Base-by-base conservation (phyloP, 192 early-diverging fungal species). In the Coemansia asiatica region DNA sequence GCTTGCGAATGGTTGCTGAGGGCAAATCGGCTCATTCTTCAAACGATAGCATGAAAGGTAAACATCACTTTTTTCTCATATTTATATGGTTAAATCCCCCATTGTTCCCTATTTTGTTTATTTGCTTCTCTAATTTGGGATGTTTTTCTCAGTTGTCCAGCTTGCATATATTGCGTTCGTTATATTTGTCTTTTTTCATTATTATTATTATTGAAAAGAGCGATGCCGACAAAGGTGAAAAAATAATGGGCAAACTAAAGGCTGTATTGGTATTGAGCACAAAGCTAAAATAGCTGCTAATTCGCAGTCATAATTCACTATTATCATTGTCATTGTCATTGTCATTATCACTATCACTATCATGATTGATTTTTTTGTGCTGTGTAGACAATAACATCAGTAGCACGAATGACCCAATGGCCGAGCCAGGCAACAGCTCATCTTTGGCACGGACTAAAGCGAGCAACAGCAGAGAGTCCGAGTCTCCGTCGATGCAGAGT, bases 1-100 rank as follows among this genome's bases (percentile, higher is more conserved):
- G 72, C 33, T 33, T 67, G 18, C 64, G 68, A 27, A 56, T 66
- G 4, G 56, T 74, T 29, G 60, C 66, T 6, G 72, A 74, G 35
- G 46, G 62, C 28, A 25, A 40, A 53, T 57, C 50, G 25, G 38
- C 49, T 15, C 57, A 13, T 19, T 62, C 23, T n/a, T 18, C 21
- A 66, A 35, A 29, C 22, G 35, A 40, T 19, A 38, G 40, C 56
- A 23, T 16, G 28, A 28, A 58, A 58, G 56, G 56, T 58, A 58
- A 58, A 28, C 40, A 44, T 44, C 19, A 2, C 15, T 10, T 28
- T 29, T 6, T 21, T 55, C 13, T 55, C 18, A 31, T 55, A 18
- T 7, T 1, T 19, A 1, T 15, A 29, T 27, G 15, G 27, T 29
- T 29, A 13, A 44, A 12, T 7, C 35, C 4, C 15, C 15, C 40